Base-by-base conservation (phyloP, 371 early-diverging fungal genomes). In the Rhizopus delemar region DNA sequence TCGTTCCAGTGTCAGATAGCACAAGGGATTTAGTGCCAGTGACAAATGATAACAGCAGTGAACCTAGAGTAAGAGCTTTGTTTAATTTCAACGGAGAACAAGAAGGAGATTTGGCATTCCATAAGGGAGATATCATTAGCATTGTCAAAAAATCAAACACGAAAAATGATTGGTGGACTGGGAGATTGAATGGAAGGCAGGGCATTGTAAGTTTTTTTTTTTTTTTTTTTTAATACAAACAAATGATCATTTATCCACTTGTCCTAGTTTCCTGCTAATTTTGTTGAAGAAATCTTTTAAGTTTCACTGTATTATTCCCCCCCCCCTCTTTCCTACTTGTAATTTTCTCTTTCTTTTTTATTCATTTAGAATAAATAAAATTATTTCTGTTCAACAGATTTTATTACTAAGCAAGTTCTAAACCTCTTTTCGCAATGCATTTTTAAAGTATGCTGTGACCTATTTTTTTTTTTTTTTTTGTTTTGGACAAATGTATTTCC, bases 131-230 rank as follows among this genome's bases (percentile, higher is more conserved):
- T 68, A 68, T 88, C 28, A 90, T 93, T 60, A 82, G 75, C 4
- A 79, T 93, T 51, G 57, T 77, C 16, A 83, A 86, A 56, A 79
- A 79, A 54, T 81, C 91, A 3, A 80, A 86, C 3, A 85, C 82
- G 32, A 76, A 77, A 38, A 84, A 92, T 61, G 90, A 91, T 69
- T 93, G 94, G 94, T 93, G 93, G 93, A 84, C 83, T n/a, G 93
- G 93, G 8, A 71, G 49, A 38, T 68, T 78, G 38, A 75, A 85
- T 56, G 86, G 86, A 31, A 69, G 70, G n/a, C 74, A 75, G 54
- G 93, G 93, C 45, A 78, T 76, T 49, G 83, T 82, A 82, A 73
- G 78, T 76, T 46, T 13, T 9, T 1, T 15, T n/a, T 15, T 6
- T 38, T n/a, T 46, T 38, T 57, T 56, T 35, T 35, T 41, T 50